These are phyloP conservation scores for Eucalyptus victrix DNA, from an alignment of 345 rosid genomes.

Conservation along the genomic window DNA sequence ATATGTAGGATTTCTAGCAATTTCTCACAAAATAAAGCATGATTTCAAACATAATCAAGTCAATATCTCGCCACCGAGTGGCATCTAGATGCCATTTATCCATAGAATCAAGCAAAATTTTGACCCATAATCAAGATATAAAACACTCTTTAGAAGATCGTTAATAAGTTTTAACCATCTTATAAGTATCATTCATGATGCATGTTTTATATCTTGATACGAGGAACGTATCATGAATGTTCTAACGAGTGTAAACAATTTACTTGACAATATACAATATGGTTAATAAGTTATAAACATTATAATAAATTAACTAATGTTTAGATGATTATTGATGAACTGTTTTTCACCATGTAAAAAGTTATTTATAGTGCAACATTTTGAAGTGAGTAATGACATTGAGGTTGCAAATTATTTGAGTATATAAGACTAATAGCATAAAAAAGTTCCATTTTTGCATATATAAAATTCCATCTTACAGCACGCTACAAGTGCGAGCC, in stretches of 20 bases:
- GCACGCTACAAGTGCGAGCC: fast-evolving
- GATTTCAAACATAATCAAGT: background rate
- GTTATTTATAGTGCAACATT: background rate
- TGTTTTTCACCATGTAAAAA: too few species aligned
- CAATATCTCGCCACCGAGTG: background rate
- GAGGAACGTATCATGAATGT: background rate
- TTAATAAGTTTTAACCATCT: too few species aligned
- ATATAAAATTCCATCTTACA: background rate
- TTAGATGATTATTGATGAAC: background rate
- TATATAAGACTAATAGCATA: background rate
- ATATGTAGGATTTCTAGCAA: background rate
- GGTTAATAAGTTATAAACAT: too few species aligned
- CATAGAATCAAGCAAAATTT: background rate
- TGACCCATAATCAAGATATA: background rate
- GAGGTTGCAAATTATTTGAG: background rate
- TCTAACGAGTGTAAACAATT: background rate
- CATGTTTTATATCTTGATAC: too few species aligned
- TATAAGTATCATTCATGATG: too few species aligned
- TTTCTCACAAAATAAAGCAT: background rate
- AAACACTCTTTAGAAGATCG: background rate
- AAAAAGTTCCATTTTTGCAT: background rate
- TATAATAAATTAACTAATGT: background rate
- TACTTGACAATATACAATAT: background rate
- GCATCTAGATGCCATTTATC: background rate
- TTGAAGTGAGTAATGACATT: background rate